Evolutionary conservation across 768 basidiomycete genomes (phyloP).

Genomic region (Calocybe indica): DNA sequence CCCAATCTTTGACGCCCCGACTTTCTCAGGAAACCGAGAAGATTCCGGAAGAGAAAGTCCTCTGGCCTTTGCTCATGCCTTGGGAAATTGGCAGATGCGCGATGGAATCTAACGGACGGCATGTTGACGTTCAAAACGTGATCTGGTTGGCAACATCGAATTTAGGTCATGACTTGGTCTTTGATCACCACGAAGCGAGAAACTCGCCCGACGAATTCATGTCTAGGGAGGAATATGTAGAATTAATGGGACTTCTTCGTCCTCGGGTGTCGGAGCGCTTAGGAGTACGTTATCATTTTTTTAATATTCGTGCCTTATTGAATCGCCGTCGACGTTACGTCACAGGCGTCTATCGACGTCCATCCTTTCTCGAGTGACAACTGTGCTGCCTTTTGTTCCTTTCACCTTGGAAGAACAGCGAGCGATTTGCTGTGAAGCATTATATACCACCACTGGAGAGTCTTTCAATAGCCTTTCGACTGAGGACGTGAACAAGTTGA

Average conservation of each 20-base stretch:
- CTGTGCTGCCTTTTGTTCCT: slow-evolving; percentile 76
- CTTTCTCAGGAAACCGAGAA: slow-evolving; percentile 80
- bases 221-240: slow-evolving; percentile 64
- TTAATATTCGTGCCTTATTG: slow-evolving; percentile 8
- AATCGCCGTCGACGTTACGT: slow-evolving; percentile 14
- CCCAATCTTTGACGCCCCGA: no score
- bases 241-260: slow-evolving; percentile 60
- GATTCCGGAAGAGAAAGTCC: slow-evolving; percentile 60
- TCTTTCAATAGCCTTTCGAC: slow-evolving; percentile 38
- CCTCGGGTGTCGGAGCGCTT: slow-evolving; percentile 66
- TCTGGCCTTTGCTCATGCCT: slow-evolving; percentile 77
- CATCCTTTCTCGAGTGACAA: slow-evolving; percentile 72
- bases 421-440: slow-evolving; percentile 70
- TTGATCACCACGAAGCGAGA: slow-evolving; percentile 56
- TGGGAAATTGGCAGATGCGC: slow-evolving; percentile 84
- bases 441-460: slow-evolving; percentile 56
- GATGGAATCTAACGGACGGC: slow-evolving; percentile 65
- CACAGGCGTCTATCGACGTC: slow-evolving; percentile 39
- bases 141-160: slow-evolving; percentile 85
- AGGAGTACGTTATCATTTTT: slow-evolving; percentile 47
- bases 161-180: slow-evolving; percentile 70
- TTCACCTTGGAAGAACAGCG: slow-evolving; percentile 70
- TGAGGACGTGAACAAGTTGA: slow-evolving; percentile 50
- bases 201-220: slow-evolving; percentile 47
- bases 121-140: slow-evolving; percentile 74